Evolutionary conservation across 2,329 filamentous ascomycete species (phyloP), one percentile per base, ranked within the genome.

Genomic region (Alternaria rosae): DNA sequence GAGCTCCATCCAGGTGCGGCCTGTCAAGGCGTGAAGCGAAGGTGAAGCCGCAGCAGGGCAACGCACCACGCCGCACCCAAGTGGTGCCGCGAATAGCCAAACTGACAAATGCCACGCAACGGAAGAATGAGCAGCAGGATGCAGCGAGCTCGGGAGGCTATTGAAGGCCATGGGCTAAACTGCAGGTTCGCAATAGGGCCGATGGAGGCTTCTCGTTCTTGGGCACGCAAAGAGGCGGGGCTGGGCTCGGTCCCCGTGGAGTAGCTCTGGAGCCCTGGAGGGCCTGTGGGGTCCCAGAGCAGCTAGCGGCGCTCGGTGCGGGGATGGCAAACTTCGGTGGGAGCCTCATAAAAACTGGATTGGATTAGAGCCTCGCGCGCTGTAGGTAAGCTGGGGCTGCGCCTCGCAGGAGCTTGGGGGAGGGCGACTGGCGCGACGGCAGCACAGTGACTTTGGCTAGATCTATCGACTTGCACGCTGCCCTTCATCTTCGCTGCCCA

Each of bases 311-410:
- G 23, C n/a, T 41, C 21, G 52, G 59, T 62, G 62, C 62, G 62
- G 59, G 59, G 59, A 59, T 55, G 59, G 53, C 57, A 53, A 54
- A 48, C 64, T 57, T 58, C 28, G 48, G 55, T 57, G 61, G 63
- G 64, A 66, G 64, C 50, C 64, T 64, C 63, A 66, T 62, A 28
- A 56, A 53, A 51, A 23, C 30, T 53, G 59, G 60, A 59, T 56
- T 61, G 59, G 60, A 59, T 57, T 62, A 57, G 63, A 65, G 59
- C 56, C 61, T 59, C 50, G 59, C 52, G 38, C 42, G 32, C 57
- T 59, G 53, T 35, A 52, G 45, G 62, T 60, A 57, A 59, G 58
- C 59, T 67, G 56, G 58, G 21, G 58, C 57, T 61, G 58, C 58
- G 58, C 58, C 58, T 57, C 58, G 42, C 21, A 53, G 54, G 21